A percentile compares a stretch with the other conserved stretches of the same genome.
These are phyloP conservation scores for Allantophomopsis lycopodina DNA, from an alignment of 2,329 filamentous ascomycete species.

Conservation along the genomic window DNA sequence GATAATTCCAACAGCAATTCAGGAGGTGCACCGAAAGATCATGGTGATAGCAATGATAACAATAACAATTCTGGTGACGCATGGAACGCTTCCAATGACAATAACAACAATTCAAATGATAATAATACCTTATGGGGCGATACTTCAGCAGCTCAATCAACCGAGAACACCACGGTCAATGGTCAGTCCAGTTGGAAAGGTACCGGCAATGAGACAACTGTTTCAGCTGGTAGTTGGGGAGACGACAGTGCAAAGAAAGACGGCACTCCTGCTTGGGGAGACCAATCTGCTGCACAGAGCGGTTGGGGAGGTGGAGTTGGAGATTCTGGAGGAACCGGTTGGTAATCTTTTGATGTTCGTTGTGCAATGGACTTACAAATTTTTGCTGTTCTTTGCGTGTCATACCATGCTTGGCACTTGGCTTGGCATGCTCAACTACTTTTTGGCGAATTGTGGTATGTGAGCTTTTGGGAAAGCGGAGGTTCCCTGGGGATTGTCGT, in stretches of 20 bases:
- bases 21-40: background rate
- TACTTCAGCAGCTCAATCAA: background rate
- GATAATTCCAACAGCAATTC: background rate
- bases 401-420: too few relatives aligned
- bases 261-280: background rate
- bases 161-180: background rate
- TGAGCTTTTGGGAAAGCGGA: too few relatives aligned
- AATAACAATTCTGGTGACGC: slow-evolving; percentile 1
- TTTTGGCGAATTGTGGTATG: too few relatives aligned
- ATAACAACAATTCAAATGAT: background rate
- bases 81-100: slow-evolving; percentile 3
- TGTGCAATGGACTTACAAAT: too few relatives aligned
- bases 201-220: slow-evolving; percentile 2
- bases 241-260: background rate
- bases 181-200: slow-evolving; percentile 1
- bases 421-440: too few relatives aligned
- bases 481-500: too few relatives aligned
- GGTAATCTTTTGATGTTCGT: too few relatives aligned
- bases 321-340: too few relatives aligned
- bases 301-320: too few relatives aligned
- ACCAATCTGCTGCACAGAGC: slow-evolving; percentile 1
- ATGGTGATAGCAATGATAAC: slow-evolving; percentile 1
- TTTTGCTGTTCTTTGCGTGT: too few relatives aligned
- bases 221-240: slow-evolving; percentile 7
- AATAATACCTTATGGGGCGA: background rate